These are phyloP conservation scores for Flaveria ramosissima DNA, from an alignment of 129 eudicot genomes.

Conservation along the genomic window DNA sequence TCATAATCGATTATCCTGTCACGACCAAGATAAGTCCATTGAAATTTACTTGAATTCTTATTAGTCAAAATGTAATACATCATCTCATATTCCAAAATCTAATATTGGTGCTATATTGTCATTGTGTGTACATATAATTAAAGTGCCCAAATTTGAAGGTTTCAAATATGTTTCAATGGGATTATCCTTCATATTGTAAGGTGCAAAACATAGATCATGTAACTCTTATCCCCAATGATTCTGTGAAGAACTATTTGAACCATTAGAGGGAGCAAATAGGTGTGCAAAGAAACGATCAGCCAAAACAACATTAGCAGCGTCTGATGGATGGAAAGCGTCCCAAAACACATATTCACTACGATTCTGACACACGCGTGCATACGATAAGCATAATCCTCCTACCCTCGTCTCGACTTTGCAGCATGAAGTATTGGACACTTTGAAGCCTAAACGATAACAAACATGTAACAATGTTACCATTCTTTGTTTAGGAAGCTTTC, in stretches of 20 bases:
- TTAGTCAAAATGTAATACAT: neutral
- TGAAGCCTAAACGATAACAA: constrained; percentile 53
- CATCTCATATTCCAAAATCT: neutral
- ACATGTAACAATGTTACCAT: neutral
- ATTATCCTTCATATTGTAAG: neutral
- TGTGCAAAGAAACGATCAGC: constrained; percentile 55
- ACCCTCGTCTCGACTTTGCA: constrained; percentile 67
- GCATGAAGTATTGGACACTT: constrained; percentile 76
- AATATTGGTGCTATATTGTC: no score
- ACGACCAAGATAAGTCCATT: neutral
- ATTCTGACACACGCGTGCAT: constrained; percentile 66
- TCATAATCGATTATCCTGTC: neutral
- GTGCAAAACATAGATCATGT: neutral
- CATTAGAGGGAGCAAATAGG: constrained; percentile 35
- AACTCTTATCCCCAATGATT: constrained; percentile 10
- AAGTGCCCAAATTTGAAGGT: neutral
- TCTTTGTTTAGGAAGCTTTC: neutral
- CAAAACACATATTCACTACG: constrained; percentile 76
- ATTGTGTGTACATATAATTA: no score
- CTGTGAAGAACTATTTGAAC: constrained; percentile 17
- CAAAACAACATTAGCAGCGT: constrained; percentile 82
- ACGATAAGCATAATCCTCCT: constrained; percentile 83
- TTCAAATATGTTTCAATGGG: constrained; percentile 11
- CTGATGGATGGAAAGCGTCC: constrained; percentile 92
- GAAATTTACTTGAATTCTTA: neutral